phyloP scores from a whole-genome alignment of 2,329 filamentous ascomycete species.

The Pyricularia grisea region DNA sequence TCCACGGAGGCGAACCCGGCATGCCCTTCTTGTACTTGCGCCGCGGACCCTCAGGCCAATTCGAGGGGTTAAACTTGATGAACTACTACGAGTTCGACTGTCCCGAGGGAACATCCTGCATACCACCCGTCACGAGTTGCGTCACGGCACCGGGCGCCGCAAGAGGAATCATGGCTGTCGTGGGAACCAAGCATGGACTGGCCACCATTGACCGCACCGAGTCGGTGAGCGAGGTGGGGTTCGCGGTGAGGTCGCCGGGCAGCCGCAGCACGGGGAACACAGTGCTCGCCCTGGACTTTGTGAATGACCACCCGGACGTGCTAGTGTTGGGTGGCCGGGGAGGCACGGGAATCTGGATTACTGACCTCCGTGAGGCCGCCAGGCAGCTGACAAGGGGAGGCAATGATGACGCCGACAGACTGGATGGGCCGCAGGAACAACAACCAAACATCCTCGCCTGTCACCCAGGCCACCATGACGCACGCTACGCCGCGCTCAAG shows the following conservation, averaged over 20 bases:
- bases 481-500: background rate
- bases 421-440: background rate
- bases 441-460: background rate
- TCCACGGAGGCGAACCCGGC: background rate
- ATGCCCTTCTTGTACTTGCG: background rate
- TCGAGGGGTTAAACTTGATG: too few species aligned
- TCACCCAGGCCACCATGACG: background rate
- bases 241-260: background rate
- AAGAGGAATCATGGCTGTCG: background rate
- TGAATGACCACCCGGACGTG: constrained; percentile 30
- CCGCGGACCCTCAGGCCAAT: background rate
- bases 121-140: background rate
- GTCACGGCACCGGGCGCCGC: background rate
- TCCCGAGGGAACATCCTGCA: background rate
- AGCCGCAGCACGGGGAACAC: constrained; percentile 17
- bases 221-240: background rate
- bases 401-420: too few species aligned
- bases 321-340: constrained; percentile 40
- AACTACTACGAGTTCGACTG: background rate
- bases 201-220: background rate
- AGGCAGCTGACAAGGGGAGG: background rate
- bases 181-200: background rate
- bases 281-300: constrained; percentile 40
- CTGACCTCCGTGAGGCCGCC: constrained; percentile 29
- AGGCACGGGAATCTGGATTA: constrained; percentile 31